phyloP scores from a whole-genome alignment of 2,329 filamentous ascomycete genomes.

The Didymella arachidicola region DNA sequence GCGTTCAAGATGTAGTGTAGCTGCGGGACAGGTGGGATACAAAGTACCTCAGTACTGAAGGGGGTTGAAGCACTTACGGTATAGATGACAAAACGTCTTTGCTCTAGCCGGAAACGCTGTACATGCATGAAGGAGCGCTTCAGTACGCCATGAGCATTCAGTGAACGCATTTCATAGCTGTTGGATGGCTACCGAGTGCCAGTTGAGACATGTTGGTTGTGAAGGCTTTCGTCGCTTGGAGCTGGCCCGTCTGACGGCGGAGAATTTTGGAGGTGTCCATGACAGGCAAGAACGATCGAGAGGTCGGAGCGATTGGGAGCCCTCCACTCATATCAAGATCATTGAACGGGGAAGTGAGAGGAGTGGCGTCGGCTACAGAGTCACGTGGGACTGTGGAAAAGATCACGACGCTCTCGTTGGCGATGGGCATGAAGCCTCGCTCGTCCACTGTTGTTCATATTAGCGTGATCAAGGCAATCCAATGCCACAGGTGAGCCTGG shows the following conservation, averaged over 20 bases:
- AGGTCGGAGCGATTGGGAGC: not conserved
- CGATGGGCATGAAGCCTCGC: not conserved
- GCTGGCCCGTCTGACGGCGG: not conserved
- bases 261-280: not conserved
- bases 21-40: no score
- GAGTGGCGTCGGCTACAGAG: not conserved
- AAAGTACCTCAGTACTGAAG: no score
- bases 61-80: no score
- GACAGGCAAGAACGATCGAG: no score
- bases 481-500: not conserved
- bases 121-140: no score
- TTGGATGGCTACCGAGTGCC: no score
- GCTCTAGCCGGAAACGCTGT: no score
- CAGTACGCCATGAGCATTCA: no score
- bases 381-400: not conserved
- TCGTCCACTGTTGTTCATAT: not conserved
- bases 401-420: not conserved
- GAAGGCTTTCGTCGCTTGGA: not conserved
- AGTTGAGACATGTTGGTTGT: no score
- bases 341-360: fast-evolving
- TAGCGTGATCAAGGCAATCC: not conserved
- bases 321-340: not conserved
- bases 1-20: no score
- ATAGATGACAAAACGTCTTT: no score
- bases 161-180: no score